These are phyloP conservation scores for Musa beccarii DNA, from an alignment of 176 grass and related monocot species.

Conservation along the genomic window DNA sequence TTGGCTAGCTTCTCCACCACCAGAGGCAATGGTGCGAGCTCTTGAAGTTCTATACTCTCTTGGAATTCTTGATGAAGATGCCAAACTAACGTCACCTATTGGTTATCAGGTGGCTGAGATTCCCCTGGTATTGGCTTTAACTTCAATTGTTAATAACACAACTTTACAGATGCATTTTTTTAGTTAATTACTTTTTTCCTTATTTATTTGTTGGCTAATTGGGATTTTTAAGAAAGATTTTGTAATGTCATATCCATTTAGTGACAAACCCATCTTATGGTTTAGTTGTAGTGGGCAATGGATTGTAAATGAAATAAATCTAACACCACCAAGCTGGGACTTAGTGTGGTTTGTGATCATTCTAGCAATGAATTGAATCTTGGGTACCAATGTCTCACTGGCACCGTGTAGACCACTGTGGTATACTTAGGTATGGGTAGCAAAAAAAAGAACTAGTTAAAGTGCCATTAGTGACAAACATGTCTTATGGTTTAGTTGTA, in stretches of 20 bases:
- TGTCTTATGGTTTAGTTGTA: neutral
- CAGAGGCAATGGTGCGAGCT: constrained; percentile 81
- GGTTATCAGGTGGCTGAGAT: constrained; percentile 93
- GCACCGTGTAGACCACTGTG: too few relatives aligned
- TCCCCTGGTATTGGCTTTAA: constrained; percentile 50
- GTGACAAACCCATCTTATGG: neutral
- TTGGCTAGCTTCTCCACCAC: constrained; percentile 94
- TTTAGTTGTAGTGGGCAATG: neutral
- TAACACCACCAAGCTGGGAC: neutral
- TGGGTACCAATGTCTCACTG: too few relatives aligned
- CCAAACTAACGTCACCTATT: constrained; percentile 76
- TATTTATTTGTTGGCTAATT: neutral
- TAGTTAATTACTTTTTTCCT: neutral
- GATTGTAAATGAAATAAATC: neutral
- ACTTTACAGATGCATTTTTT: neutral
- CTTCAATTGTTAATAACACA: neutral
- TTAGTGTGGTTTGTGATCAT: neutral
- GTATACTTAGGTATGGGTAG: too few relatives aligned
- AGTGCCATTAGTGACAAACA: neutral
- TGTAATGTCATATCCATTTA: neutral
- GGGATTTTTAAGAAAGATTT: neutral
- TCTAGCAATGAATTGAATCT: neutral
- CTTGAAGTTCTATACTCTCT: constrained; percentile 87
- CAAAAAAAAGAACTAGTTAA: too few relatives aligned
- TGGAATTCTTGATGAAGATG: constrained; percentile 87